These are phyloP conservation scores for Fusarium nanum DNA, from an alignment of 2,329 filamentous ascomycete genomes.

Conservation along the genomic window DNA sequence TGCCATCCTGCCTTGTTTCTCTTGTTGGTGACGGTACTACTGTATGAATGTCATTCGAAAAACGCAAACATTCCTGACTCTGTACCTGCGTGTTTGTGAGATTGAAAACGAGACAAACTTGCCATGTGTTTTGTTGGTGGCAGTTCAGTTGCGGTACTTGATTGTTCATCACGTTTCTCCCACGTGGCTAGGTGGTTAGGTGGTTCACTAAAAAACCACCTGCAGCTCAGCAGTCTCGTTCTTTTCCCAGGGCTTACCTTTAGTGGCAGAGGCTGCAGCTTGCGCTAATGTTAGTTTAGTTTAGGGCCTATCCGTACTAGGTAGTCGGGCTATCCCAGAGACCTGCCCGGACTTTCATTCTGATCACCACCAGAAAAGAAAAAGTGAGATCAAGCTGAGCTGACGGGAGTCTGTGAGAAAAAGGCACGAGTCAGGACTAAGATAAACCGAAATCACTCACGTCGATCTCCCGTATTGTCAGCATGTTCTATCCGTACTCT, in stretches of 20 bases:
- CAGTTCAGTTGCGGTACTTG: slow-evolving; percentile 11
- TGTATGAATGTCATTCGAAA: background rate
- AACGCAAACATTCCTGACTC: background rate
- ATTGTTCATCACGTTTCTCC: slow-evolving; percentile 36
- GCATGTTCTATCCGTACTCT: slow-evolving; percentile 6
- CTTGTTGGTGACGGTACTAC: background rate
- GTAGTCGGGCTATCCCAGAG: background rate
- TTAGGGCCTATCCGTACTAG: background rate
- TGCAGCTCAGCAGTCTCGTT: slow-evolving; percentile 12
- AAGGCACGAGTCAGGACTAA: slow-evolving; percentile 37
- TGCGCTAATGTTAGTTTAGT: background rate
- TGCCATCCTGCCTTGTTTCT: background rate
- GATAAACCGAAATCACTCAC: slow-evolving; percentile 28
- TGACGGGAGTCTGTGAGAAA: slow-evolving; percentile 3
- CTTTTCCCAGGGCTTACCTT: background rate
- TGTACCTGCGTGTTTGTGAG: background rate
- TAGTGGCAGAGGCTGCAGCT: background rate
- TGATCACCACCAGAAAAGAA: background rate
- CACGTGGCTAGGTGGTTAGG: slow-evolving; percentile 38
- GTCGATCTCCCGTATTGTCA: slow-evolving; percentile 46
- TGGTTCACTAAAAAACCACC: background rate
- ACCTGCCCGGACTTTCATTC: background rate
- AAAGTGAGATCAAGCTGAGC: background rate
- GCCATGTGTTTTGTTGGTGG: background rate
- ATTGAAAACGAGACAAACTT: background rate